Evolutionary conservation across 768 basidiomycete species (phyloP).

Genomic region (Paxillus rubicundulus): DNA sequence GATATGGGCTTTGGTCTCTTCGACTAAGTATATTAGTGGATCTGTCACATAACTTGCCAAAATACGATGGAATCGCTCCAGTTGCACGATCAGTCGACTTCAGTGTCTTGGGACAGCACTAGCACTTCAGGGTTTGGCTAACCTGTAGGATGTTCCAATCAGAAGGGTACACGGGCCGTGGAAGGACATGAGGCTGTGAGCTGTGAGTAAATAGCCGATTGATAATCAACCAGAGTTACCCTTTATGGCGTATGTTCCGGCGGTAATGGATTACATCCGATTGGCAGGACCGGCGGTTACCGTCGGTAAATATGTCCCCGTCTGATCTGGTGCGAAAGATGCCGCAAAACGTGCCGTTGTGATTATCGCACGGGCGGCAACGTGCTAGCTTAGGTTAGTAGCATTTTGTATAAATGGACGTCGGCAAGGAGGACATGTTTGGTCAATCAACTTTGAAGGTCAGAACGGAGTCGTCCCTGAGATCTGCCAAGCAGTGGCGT

Average conservation of each 20-base stretch:
- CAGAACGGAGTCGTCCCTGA: not conserved
- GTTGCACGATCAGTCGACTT: too few species aligned
- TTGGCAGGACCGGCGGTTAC: conserved; percentile 12
- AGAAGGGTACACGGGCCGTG: conserved; percentile 1
- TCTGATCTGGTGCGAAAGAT: conserved; percentile 7
- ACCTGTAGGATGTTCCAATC: conserved; percentile 3
- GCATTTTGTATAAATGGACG: not conserved
- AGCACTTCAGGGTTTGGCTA: not conserved
- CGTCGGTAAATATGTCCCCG: conserved; percentile 22
- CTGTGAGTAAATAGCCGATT: too few species aligned
- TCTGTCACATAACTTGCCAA: not conserved
- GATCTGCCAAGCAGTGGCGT: conserved; percentile 2
- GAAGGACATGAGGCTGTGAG: not conserved
- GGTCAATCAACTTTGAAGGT: too few species aligned
- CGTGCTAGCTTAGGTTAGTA: too few species aligned
- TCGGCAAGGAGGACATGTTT: too few species aligned
- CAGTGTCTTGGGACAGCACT: not conserved
- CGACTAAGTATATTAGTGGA: conserved; percentile 57
- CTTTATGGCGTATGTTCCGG: conserved; percentile 11
- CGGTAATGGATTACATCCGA: conserved; percentile 14
- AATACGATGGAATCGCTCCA: not conserved
- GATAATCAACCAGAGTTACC: not conserved
- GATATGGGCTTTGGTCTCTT: conserved; percentile 99
- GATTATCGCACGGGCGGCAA: not conserved
- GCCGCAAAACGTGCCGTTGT: conserved; percentile 18